Evolutionary conservation across 306 rosid species (phyloP).

Genomic region (Heteromeles arbutifolia): DNA sequence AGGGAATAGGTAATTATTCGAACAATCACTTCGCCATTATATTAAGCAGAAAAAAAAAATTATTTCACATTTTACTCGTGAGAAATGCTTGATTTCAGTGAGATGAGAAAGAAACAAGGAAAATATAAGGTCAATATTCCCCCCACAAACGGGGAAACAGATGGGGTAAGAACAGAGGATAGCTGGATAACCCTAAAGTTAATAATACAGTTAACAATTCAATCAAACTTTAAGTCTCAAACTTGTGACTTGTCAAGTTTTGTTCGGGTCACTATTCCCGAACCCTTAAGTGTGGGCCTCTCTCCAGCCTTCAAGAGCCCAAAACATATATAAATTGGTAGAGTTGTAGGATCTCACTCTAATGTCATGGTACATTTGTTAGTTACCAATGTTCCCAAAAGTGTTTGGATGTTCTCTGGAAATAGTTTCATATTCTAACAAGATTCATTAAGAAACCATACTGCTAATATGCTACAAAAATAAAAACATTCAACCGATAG

Average conservation of each 20-base stretch:
- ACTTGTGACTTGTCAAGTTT: neutral
- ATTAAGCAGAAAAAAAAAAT: neutral
- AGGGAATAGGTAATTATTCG: neutral
- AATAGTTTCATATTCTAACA: neutral
- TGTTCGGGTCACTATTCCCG: neutral
- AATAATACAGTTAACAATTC: constrained; percentile 3
- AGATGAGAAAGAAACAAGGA: neutral
- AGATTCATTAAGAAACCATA: neutral
- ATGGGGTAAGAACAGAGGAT: neutral
- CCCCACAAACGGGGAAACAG: neutral
- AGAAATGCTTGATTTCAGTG: too few relatives aligned
- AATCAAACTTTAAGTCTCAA: neutral
- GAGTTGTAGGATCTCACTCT: neutral
- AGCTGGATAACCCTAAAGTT: neutral
- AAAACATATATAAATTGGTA: neutral
- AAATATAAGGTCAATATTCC: neutral
- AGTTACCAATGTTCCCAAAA: neutral
- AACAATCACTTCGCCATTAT: neutral
- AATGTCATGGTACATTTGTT: neutral
- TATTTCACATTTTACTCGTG: neutral
- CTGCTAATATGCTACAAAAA: neutral
- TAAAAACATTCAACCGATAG: neutral
- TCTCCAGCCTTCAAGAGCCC: neutral
- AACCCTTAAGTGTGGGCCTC: neutral
- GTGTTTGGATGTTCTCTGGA: neutral